phyloP scores from a whole-genome alignment of 1,139 yeast species.

The Citeromyces siamensis region DNA sequence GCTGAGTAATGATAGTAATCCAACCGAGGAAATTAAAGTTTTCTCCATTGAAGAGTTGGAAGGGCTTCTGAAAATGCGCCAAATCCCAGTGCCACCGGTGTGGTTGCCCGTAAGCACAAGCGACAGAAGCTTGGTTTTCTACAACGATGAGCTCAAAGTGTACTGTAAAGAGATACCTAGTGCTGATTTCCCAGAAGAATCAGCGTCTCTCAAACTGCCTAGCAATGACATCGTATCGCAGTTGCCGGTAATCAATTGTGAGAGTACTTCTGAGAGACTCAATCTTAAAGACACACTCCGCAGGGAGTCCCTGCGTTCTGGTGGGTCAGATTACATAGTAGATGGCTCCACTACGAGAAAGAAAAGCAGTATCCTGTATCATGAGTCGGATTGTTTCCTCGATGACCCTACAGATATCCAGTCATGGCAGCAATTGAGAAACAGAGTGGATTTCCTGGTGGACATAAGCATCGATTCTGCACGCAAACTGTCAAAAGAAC shows the following conservation, averaged over 20 bases:
- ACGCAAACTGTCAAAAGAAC: constrained; percentile 31
- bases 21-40: not conserved
- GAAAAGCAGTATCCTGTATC: constrained; percentile 5
- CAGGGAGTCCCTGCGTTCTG: not conserved
- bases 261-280: not conserved
- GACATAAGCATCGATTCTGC: constrained; percentile 36
- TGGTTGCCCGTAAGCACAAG: constrained; percentile 4
- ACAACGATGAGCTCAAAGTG: constrained; percentile 38
- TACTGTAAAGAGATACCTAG: constrained; percentile 43
- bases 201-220: not conserved
- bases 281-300: not conserved
- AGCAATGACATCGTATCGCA: not conserved
- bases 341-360: constrained; percentile 4
- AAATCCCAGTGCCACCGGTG: not conserved
- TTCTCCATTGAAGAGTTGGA: constrained; percentile 3
- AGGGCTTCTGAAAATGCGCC: not conserved
- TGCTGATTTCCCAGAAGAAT: constrained; percentile 1
- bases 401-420: constrained; percentile 41
- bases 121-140: constrained; percentile 1
- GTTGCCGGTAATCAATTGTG: not conserved
- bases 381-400: constrained; percentile 31
- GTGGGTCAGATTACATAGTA: not conserved
- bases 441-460: constrained; percentile 30
- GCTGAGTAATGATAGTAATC: not conserved
- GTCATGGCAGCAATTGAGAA: constrained; percentile 43